A percentile compares a stretch with the other conserved stretches of the same genome.
Evolutionary conservation across 1,284 basidiomycete genomes (phyloP).

Genomic region (Ceratobasidium sp.): DNA sequence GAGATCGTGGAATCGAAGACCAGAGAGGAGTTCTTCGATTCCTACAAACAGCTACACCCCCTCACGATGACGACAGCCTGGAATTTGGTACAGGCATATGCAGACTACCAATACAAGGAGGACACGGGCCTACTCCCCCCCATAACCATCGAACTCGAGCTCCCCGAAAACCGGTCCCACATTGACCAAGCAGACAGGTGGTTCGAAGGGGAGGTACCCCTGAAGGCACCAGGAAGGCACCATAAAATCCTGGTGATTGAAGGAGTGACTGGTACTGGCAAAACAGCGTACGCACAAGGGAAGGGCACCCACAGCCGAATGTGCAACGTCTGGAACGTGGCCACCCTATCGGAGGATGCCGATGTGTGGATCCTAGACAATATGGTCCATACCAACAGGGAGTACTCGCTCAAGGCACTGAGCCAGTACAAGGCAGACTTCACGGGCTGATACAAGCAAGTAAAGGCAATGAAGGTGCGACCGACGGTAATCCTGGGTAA

Average conservation of each 20-base stretch:
- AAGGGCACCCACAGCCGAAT: conserved; percentile 12
- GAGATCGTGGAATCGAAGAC: not conserved
- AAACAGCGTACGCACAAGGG: not conserved
- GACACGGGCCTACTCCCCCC: not conserved
- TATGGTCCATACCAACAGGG: no score
- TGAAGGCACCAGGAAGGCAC: not conserved
- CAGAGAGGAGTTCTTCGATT: not conserved
- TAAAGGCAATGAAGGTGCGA: not conserved
- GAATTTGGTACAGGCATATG: not conserved
- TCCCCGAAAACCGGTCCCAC: not conserved
- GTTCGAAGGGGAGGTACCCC: not conserved
- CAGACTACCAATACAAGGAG: not conserved
- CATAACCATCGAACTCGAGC: not conserved
- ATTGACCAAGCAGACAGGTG: not conserved
- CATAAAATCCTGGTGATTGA: no score
- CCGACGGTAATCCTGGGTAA: not conserved
- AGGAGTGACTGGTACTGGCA: not conserved
- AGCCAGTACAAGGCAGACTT: conserved; percentile 18
- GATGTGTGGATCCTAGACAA: no score
- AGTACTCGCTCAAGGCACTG: conserved; percentile 7
- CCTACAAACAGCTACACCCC: not conserved
- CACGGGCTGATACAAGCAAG: not conserved
- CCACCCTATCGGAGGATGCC: no score
- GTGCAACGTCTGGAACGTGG: no score
- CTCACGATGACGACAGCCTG: no score